Base-by-base conservation (phyloP, 2,329 filamentous ascomycete species). In the Fusarium sublunatum region DNA sequence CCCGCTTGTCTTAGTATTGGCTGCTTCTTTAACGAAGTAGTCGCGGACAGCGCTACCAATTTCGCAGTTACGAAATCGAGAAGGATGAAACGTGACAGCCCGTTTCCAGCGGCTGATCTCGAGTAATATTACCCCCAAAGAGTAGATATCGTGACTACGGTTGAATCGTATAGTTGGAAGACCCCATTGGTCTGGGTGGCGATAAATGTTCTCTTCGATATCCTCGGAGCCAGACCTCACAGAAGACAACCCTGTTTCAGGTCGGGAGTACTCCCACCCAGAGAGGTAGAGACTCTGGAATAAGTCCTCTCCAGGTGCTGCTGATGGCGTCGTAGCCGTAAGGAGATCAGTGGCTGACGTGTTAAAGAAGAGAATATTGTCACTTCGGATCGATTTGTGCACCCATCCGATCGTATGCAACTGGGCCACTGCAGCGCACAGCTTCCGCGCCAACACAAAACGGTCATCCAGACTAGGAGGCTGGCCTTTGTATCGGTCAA, bases 161-260 rank as follows among this genome's bases (percentile, higher is more conserved):
- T 47, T 22, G 11, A 47, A 47, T 11, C 44, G 34, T 13, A 29
- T 25, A 7, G 44, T 38, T 4, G 34, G 44, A 1, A 13, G 34
- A 24, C 34, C 44, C 44, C 44, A 47, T 29, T 29, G 32, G 12
- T 47, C 44, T 5, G 44, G 44, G 24, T 47, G 44, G 2, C 32
- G 44, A 15, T 38, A 47, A n/a, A 47, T 29, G 24, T 38, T 47
- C 3, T 43, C 31, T 5, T 39, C 36, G 12, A 39, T 39, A 25
- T 39, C 36, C 10, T 39, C 36, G 5, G 36, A 39, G 10, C 36
- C 36, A 39, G 36, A 39, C 5, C 36, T 19, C 22, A 39, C 36
- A 25, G 36, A 39, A 7, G 36, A 39, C 13, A 39, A 25, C 10
- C 36, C 36, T 7, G 36, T 39, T 25, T 39, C 36, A 12, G 36